These are phyloP conservation scores for Ganoderma lucidum DNA, from an alignment of 1,284 basidiomycete species.

Conservation along the genomic window DNA sequence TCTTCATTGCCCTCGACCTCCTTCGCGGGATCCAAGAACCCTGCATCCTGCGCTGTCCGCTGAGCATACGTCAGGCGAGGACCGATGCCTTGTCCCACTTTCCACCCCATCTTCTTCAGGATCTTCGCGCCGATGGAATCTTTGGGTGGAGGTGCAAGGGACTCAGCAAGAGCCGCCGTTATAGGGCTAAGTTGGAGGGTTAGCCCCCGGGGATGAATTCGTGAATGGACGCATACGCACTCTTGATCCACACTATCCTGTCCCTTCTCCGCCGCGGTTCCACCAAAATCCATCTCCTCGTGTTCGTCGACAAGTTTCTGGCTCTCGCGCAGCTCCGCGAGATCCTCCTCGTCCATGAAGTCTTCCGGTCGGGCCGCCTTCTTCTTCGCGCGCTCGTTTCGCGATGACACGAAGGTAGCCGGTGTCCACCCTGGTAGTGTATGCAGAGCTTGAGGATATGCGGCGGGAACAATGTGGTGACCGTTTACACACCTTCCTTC, in stretches of 20 bases:
- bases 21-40: slow-evolving; percentile 46
- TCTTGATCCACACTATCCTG: slow-evolving; percentile 54
- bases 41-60: slow-evolving; percentile 72
- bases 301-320: slow-evolving; percentile 79
- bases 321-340: slow-evolving; percentile 81
- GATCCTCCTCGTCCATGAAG: slow-evolving; percentile 99
- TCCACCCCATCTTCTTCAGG: slow-evolving; percentile 96
- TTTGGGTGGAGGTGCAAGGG: slow-evolving; percentile 67
- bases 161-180: slow-evolving; percentile 62
- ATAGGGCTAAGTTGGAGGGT: slow-evolving; percentile 56
- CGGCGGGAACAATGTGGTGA: background rate
- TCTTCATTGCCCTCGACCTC: slow-evolving; percentile 49
- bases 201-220: background rate
- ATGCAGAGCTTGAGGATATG: background rate
- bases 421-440: slow-evolving; percentile 87
- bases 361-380: slow-evolving; percentile 79
- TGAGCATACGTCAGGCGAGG: slow-evolving; percentile 86
- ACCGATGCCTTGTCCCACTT: slow-evolving; percentile 91
- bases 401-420: slow-evolving; percentile 89
- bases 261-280: slow-evolving; percentile 58
- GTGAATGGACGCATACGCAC: slow-evolving; percentile 49
- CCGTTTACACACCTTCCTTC: slow-evolving; percentile 78
- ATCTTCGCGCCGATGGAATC: slow-evolving; percentile 84
- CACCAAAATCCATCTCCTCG: slow-evolving; percentile 76
- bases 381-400: slow-evolving; percentile 71